Percentiles rank a stretch among this genome's conserved stretches.
phyloP scores from a whole-genome alignment of 805 yeast genomes.

The Saturnispora sanitii region DNA sequence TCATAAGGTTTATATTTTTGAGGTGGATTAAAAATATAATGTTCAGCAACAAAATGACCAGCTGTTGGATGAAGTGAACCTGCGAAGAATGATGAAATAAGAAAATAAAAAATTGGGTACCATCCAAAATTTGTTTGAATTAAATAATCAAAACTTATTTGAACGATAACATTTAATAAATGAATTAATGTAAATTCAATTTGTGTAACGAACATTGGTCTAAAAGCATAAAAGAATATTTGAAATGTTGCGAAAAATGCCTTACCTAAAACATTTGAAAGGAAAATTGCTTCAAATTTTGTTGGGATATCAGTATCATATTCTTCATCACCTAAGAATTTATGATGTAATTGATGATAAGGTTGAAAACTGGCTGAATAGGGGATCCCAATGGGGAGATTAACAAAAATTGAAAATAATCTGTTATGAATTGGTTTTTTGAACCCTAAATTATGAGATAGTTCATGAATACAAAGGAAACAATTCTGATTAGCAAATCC shows the following conservation, averaged over 20 bases:
- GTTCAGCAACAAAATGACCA: conserved; percentile 95
- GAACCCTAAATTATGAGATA: conserved; percentile 78
- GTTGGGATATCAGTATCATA: conserved; percentile 89
- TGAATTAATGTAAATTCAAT: conserved; percentile 70
- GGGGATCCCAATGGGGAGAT: conserved; percentile 84
- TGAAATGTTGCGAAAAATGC: conserved; percentile 87
- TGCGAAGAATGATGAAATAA: conserved; percentile 73
- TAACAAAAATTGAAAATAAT: conserved; percentile 64
- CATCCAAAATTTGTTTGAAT: conserved; percentile 55
- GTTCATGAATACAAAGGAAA: conserved; percentile 81
- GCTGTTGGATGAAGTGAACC: conserved; percentile 92
- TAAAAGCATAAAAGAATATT: conserved; percentile 76
- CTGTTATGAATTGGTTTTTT: conserved; percentile 69
- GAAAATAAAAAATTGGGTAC: conserved; percentile 53
- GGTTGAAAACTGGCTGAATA: conserved; percentile 85
- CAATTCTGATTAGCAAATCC: conserved; percentile 80
- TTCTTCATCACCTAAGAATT: conserved; percentile 74
- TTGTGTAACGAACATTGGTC: conserved; percentile 80
- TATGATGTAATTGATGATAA: conserved; percentile 86
- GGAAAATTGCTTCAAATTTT: conserved; percentile 56
- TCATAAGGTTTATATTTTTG: conserved; percentile 20
- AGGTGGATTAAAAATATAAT: conserved; percentile 61
- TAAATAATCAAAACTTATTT: conserved; percentile 46
- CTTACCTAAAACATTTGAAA: conserved; percentile 74
- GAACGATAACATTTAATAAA: conserved; percentile 53